These are phyloP conservation scores for Strigomonas culicis DNA, from an alignment of 208 protist species.

Conservation along the genomic window DNA sequence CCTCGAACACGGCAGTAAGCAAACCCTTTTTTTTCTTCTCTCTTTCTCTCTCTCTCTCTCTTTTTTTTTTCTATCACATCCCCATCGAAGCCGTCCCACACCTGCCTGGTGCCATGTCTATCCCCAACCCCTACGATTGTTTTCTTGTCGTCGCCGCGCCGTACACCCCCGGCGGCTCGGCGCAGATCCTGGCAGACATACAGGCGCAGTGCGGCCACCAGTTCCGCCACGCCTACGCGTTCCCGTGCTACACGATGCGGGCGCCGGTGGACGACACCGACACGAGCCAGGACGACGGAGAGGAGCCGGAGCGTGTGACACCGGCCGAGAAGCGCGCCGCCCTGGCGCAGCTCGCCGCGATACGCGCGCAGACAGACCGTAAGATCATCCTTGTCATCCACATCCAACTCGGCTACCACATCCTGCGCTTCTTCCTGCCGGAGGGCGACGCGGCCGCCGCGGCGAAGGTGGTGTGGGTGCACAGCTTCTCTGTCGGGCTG, in stretches of 20 bases:
- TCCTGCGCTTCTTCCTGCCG: slow-evolving; percentile 25
- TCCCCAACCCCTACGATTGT: neutral
- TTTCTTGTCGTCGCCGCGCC: neutral
- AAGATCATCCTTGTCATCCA: slow-evolving; percentile 26
- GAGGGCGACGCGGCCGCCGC: slow-evolving; percentile 19
- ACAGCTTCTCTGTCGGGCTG: slow-evolving; percentile 45
- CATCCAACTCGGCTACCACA: slow-evolving; percentile 17
- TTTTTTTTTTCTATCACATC: neutral
- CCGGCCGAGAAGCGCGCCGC: too few species aligned
- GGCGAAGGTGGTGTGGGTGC: slow-evolving; percentile 39
- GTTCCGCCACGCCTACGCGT: too few species aligned
- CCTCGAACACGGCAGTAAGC: too few species aligned
- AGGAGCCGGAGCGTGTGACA: too few species aligned
- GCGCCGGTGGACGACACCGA: too few species aligned
- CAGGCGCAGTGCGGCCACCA: neutral
- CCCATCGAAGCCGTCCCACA: too few species aligned
- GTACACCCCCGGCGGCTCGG: neutral
- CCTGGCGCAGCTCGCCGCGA: neutral
- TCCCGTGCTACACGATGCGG: too few species aligned
- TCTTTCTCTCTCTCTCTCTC: neutral
- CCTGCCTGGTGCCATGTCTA: too few species aligned
- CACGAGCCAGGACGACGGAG: too few species aligned
- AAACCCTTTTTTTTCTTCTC: too few species aligned
- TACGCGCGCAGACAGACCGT: neutral
- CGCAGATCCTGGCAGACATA: neutral